Conservation (phyloP, 495 filamentous ascomycete genomes). For the Penicillium roqueforti region DNA sequence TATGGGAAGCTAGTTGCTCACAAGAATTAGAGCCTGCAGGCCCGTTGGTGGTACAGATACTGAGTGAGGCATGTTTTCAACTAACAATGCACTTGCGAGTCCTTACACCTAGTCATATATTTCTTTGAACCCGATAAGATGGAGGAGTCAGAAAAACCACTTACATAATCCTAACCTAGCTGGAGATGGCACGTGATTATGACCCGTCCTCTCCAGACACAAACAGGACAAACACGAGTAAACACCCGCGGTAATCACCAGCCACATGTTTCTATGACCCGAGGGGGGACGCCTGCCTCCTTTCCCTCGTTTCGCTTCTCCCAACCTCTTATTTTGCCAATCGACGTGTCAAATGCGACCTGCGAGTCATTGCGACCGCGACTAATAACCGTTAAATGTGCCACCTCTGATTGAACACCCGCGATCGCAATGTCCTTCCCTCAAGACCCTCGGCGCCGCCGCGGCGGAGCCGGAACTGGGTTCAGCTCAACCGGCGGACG, state of each 20-base stretch:
- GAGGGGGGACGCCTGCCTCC: conserved; percentile 30
- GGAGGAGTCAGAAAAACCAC: not conserved
- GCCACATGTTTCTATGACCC: conserved; percentile 45
- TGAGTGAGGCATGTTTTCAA: conserved; percentile 14
- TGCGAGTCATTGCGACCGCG: conserved; percentile 26
- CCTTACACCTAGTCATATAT: not conserved
- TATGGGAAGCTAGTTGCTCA: conserved; percentile 21
- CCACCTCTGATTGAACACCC: conserved; percentile 24
- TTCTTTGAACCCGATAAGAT: not conserved
- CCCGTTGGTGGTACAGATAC: conserved; percentile 66
- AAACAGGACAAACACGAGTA: conserved; percentile 13
- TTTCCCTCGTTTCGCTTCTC: conserved; percentile 21
- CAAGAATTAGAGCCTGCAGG: conserved; percentile 86
- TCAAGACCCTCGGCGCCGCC: conserved; percentile 57
- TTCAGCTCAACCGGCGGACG: conserved; percentile 57
- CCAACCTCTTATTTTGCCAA: conserved; percentile 19
- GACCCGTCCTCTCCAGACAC: conserved; percentile 7
- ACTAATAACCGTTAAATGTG: conserved; percentile 30
- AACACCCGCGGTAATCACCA: conserved; percentile 36
- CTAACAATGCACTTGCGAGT: not conserved
- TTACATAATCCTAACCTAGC: not conserved
- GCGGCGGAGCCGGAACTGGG: conserved; percentile 51
- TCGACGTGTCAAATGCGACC: conserved; percentile 37
- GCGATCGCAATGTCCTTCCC: conserved; percentile 66
- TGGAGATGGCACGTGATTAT: not conserved